Evolutionary conservation across 192 early-diverging fungal genomes (phyloP).

Genomic region (Coemansia sp.): DNA sequence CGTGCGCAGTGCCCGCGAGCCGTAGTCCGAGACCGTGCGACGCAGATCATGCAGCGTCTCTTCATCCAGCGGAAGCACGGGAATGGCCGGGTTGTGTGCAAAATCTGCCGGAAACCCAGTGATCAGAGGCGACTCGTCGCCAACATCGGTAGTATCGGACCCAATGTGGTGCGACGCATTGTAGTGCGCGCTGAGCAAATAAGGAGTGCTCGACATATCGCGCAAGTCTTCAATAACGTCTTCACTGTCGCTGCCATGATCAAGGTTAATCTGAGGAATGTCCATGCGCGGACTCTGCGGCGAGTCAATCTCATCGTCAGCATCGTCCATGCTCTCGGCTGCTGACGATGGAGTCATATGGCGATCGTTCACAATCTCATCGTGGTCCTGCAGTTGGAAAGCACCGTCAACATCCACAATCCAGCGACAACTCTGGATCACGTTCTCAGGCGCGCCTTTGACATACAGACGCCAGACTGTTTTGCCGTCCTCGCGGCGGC

Average conservation of each 20-base stretch:
- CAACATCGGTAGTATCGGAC: constrained; percentile 52
- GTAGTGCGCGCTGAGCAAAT: constrained; percentile 51
- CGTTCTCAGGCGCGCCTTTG: constrained; percentile 93
- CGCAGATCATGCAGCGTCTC: constrained; percentile 51
- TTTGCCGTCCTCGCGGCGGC: constrained; percentile 54
- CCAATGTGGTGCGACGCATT: constrained; percentile 33
- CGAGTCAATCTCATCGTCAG: constrained; percentile 12
- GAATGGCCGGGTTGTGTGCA: constrained; percentile 52
- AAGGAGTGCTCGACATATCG: constrained; percentile 16
- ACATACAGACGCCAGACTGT: constrained; percentile 73
- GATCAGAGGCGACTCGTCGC: constrained; percentile 20
- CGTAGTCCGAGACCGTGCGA: constrained; percentile 48
- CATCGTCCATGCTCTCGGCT: constrained; percentile 11
- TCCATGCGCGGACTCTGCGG: constrained; percentile 14
- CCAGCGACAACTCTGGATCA: constrained; percentile 66
- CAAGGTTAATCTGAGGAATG: constrained; percentile 55
- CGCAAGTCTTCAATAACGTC: constrained; percentile 6
- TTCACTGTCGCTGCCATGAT: constrained; percentile 46
- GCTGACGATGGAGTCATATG: not conserved
- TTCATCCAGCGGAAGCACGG: constrained; percentile 50
- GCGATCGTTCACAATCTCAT: constrained; percentile 40
- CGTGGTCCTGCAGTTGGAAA: constrained; percentile 51
- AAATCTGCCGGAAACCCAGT: constrained; percentile 42
- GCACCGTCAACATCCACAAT: constrained; percentile 59
- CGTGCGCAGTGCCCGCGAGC: constrained; percentile 78